phyloP scores from a whole-genome alignment of 805 yeast species.

The Candida endomychidarum region DNA sequence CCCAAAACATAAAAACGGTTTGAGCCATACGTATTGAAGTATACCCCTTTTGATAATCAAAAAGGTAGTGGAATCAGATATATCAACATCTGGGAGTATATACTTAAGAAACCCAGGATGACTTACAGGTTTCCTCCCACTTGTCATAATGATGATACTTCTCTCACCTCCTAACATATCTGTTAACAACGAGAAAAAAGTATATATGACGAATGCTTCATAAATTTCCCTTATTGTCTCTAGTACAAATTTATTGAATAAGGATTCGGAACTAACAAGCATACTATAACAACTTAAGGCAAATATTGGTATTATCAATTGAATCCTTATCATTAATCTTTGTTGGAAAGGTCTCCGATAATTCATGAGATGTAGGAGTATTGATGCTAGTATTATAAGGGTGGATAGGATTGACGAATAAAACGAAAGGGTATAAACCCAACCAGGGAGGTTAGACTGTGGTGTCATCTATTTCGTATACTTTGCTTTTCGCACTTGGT shows the following conservation, averaged over 20 bases:
- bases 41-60: conserved; percentile 78
- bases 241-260: conserved; percentile 43
- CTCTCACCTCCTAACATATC: conserved; percentile 91
- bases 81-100: conserved; percentile 63
- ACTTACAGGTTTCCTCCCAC: conserved; percentile 68
- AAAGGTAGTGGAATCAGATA: conserved; percentile 82
- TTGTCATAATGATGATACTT: conserved; percentile 66
- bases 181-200: conserved; percentile 82
- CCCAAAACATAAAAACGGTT: conserved; percentile 74
- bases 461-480: neutral
- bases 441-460: conserved; percentile 1
- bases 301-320: conserved; percentile 77
- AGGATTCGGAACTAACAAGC: conserved; percentile 45
- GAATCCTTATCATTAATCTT: conserved; percentile 78
- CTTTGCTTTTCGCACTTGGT: too few species aligned
- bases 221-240: conserved; percentile 86
- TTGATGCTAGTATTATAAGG: conserved; percentile 22
- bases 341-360: conserved; percentile 90
- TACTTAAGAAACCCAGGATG: conserved; percentile 61
- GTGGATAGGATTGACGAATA: conserved; percentile 24
- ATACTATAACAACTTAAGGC: conserved; percentile 67
- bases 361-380: conserved; percentile 46
- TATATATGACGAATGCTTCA: conserved; percentile 94
- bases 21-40: conserved; percentile 92
- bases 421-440: conserved; percentile 19